Base-by-base conservation (phyloP, 2,329 filamentous ascomycete genomes). In the Raffaelea deltoideospora region DNA sequence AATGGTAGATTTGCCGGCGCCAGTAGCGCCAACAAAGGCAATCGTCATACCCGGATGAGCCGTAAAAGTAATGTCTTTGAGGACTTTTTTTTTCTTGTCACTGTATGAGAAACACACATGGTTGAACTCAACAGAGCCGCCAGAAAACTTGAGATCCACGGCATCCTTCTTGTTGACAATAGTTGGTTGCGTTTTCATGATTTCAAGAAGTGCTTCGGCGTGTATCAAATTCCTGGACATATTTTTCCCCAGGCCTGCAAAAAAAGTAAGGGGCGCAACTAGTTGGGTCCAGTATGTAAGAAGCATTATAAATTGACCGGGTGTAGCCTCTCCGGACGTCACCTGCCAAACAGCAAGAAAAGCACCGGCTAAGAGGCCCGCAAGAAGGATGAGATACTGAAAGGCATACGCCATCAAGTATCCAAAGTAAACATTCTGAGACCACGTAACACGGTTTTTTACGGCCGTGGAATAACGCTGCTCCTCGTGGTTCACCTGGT, bases 241-340 rank as follows among this genome's bases (percentile, higher is more conserved):
- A 34, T 55, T 65, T 47, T 68, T 70, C 7, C 71, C 69, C 21
- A 75, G 54, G 15, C 59, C 57, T 7, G 69, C 66, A 49, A 85
- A 83, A 53, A 80, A 83, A 45, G 76, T 76, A 37, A 85, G 63
- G 3, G 79, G 79, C 2, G 70, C 67, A 31, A 79, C 78, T 27
- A 85, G 63, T 48, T 84, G 79, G 15, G 69, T 68, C 77, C 82
- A 82, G 53, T 84, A 85, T 37, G 76, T 78, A 41, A 84, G 57
- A 14, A 85, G 61, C 56, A 76, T 72, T 38, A 80, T 73, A 46
- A 85, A 83, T 44, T 79, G 67, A 38, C 79, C 79, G 10, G 79
- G 61, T 5, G 69, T 70, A 5, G 71, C 67, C 36, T 67, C 55
- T 2, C 66, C 67, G n/a, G 63, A 65, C 3, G 67, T 75, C 37